Percentiles rank a stretch among this genome's conserved stretches.
These are phyloP conservation scores for Capsella bursapastoris DNA, from an alignment of 345 rosid species.

Conservation along the genomic window DNA sequence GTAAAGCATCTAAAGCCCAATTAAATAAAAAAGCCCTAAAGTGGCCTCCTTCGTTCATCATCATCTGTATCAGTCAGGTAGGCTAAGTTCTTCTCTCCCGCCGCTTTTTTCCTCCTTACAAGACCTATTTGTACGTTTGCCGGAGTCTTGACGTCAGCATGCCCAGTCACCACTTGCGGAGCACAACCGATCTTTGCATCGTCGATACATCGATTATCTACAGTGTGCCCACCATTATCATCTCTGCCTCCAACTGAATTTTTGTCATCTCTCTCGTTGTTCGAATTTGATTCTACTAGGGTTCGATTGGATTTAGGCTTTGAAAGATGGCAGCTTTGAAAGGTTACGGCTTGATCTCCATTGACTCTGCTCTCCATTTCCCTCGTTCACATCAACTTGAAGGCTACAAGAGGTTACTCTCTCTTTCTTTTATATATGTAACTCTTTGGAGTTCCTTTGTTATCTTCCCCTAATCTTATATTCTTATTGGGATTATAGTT, in stretches of 20 bases:
- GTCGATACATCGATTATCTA: slow-evolving; percentile 29
- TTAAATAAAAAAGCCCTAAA: slow-evolving; percentile 28
- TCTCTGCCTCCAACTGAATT: slow-evolving; percentile 32
- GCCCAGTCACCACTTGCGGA: background rate
- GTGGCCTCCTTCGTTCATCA: background rate
- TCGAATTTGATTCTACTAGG: background rate
- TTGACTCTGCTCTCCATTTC: slow-evolving; percentile 46
- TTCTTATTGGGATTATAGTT: background rate
- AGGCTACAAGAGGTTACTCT: slow-evolving; percentile 51
- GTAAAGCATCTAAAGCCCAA: background rate
- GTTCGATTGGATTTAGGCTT: background rate
- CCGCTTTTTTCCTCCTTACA: slow-evolving; percentile 7
- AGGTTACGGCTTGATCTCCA: slow-evolving; percentile 48
- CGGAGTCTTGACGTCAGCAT: slow-evolving; percentile 41
- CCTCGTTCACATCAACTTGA: slow-evolving; percentile 43
- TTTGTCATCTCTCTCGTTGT: background rate
- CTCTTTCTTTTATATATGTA: background rate
- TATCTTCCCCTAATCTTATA: background rate
- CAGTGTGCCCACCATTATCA: slow-evolving; percentile 29
- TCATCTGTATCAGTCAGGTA: background rate
- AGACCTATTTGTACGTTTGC: slow-evolving; percentile 1
- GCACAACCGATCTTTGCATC: slow-evolving; percentile 17
- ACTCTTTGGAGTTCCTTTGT: background rate
- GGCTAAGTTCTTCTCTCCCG: background rate
- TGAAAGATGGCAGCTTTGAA: slow-evolving; percentile 52